Percentiles rank a stretch among this genome's conserved stretches.
These are phyloP conservation scores for Cicer judaicum DNA, from an alignment of 306 rosid species.

Conservation along the genomic window DNA sequence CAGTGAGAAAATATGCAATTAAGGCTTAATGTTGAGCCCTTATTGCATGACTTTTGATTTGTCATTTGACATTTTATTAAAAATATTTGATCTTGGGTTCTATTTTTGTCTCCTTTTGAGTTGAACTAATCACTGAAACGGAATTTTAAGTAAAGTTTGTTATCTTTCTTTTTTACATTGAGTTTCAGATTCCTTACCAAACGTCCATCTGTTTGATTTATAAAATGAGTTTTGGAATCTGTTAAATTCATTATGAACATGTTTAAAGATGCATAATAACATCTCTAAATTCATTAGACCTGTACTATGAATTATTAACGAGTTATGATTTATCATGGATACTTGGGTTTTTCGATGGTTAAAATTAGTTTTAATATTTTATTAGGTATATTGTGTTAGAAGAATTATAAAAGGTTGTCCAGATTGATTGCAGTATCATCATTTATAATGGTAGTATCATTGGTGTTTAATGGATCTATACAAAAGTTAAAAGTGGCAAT, in stretches of 20 bases:
- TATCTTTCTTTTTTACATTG: background rate
- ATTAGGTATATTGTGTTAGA: too few relatives aligned
- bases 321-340: too few relatives aligned
- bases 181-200: background rate
- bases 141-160: background rate
- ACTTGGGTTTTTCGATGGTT: too few relatives aligned
- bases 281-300: background rate
- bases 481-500: too few relatives aligned
- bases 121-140: slow-evolving; percentile 12
- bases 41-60: background rate
- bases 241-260: background rate
- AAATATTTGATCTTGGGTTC: background rate
- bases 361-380: too few relatives aligned
- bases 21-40: slow-evolving; percentile 50
- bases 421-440: too few relatives aligned
- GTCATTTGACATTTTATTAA: background rate
- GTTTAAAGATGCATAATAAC: background rate
- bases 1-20: slow-evolving; percentile 67
- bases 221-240: background rate
- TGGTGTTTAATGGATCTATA: too few relatives aligned
- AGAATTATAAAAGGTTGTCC: too few relatives aligned
- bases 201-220: background rate
- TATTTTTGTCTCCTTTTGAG: background rate
- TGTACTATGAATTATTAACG: too few relatives aligned
- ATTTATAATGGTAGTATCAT: too few relatives aligned